Conservation (phyloP, 2,329 filamentous ascomycete genomes). For the Elsinoe necatrix region DNA sequence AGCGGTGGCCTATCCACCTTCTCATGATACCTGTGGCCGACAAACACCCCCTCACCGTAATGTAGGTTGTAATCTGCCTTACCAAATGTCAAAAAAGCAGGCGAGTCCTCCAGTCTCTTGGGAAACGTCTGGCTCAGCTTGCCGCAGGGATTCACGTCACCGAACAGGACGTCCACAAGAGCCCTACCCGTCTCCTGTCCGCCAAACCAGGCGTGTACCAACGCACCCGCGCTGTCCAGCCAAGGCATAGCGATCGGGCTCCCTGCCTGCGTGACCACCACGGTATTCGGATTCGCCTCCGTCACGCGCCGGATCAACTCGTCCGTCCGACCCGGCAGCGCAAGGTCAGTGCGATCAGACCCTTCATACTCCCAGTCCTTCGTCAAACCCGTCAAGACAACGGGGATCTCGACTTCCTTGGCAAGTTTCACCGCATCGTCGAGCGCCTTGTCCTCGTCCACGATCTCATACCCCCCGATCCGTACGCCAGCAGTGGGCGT, state of each 20-base stretch:
- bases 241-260: conserved; percentile 67
- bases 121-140: conserved; percentile 70
- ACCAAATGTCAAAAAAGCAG: conserved; percentile 64
- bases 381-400: conserved; percentile 70
- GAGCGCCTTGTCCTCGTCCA: conserved; percentile 57
- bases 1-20: conserved; percentile 50
- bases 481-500: conserved; percentile 40
- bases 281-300: conserved; percentile 58
- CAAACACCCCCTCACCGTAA: conserved; percentile 65
- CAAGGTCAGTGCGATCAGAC: conserved; percentile 53
- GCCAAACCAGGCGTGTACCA: conserved; percentile 73
- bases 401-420: conserved; percentile 62
- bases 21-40: conserved; percentile 68
- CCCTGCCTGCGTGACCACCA: conserved; percentile 68
- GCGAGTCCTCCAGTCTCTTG: conserved; percentile 41
- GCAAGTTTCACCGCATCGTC: conserved; percentile 59
- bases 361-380: conserved; percentile 70
- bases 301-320: conserved; percentile 58
- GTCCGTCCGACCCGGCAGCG: conserved; percentile 54
- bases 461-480: conserved; percentile 49
- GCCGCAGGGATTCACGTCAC: conserved; percentile 63
- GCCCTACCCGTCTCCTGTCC: conserved; percentile 80
- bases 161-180: conserved; percentile 69
- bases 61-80: conserved; percentile 59
- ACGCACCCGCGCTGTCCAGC: conserved; percentile 54